A percentile compares a stretch with the other conserved stretches of the same genome.
These are phyloP conservation scores for Citrus medica DNA, from an alignment of 345 rosid species.

Conservation along the genomic window DNA sequence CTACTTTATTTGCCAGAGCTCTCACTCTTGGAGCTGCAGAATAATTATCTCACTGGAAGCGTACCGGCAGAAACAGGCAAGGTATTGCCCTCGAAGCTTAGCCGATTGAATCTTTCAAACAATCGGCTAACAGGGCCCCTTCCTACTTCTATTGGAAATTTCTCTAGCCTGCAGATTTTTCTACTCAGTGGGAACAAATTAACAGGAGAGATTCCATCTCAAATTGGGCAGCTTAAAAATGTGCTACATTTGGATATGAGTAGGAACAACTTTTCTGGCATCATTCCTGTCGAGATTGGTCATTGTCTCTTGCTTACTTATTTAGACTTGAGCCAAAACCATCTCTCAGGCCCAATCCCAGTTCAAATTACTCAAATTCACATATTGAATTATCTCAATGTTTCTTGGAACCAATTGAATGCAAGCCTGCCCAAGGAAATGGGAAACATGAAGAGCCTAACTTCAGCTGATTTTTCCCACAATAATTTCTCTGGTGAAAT, in stretches of 20 bases:
- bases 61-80: conserved; percentile 34
- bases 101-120: conserved; percentile 69
- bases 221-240: conserved; percentile 52
- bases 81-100: conserved; percentile 30
- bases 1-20: conserved; percentile 68
- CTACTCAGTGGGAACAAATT: conserved; percentile 60
- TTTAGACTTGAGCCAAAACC: conserved; percentile 67
- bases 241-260: conserved; percentile 64
- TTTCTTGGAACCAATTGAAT: conserved; percentile 76
- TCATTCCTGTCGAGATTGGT: conserved; percentile 63
- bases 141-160: conserved; percentile 63
- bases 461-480: conserved; percentile 81
- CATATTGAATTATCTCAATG: conserved; percentile 70
- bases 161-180: conserved; percentile 66
- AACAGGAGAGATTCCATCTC: conserved; percentile 63
- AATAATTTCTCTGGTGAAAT: conserved; percentile 76
- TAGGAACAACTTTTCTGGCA: conserved; percentile 69
- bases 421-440: conserved; percentile 56
- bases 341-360: conserved; percentile 60
- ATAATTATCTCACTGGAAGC: conserved; percentile 59
- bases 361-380: conserved; percentile 47
- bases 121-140: conserved; percentile 66
- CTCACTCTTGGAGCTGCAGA: conserved; percentile 70
- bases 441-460: conserved; percentile 76
- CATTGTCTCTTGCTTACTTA: conserved; percentile 45